phyloP scores from a whole-genome alignment of 2,329 filamentous ascomycete genomes.

The Aspergillus melleus region DNA sequence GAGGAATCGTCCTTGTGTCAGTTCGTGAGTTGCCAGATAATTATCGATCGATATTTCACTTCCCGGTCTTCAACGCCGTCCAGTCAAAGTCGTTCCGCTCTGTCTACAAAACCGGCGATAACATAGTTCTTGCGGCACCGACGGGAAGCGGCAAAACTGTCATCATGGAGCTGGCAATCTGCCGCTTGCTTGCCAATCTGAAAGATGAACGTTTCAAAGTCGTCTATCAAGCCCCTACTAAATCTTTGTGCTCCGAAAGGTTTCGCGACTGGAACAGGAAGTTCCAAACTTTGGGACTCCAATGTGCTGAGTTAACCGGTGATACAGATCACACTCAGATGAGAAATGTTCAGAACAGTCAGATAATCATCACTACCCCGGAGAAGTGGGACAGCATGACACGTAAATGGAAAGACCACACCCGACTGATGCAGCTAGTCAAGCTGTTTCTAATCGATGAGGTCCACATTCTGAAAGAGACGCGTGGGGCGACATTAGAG shows the following conservation, averaged over 20 bases:
- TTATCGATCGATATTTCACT: conserved; percentile 69
- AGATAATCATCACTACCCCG: conserved; percentile 82
- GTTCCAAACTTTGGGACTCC: conserved; percentile 66
- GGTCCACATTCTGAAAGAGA: conserved; percentile 81
- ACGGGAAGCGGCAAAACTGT: conserved; percentile 86
- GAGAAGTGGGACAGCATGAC: conserved; percentile 94
- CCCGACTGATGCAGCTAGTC: conserved; percentile 70
- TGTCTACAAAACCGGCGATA: conserved; percentile 68
- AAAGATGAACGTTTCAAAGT: conserved; percentile 69
- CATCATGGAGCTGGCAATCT: conserved; percentile 79
- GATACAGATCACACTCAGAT: conserved; percentile 71
- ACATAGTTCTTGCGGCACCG: conserved; percentile 76
- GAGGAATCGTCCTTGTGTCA: conserved; percentile 62
- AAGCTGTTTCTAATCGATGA: conserved; percentile 84
- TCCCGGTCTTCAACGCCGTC: conserved; percentile 74
- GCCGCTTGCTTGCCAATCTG: conserved; percentile 62
- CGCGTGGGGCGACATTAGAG: conserved; percentile 76
- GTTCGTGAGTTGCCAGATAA: conserved; percentile 66
- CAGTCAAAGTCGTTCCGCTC: conserved; percentile 75
- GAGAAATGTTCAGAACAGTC: conserved; percentile 68
- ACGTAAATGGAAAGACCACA: conserved; percentile 80
- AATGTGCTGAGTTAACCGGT: conserved; percentile 76
- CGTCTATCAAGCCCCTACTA: conserved; percentile 82
- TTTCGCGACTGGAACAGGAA: conserved; percentile 76
- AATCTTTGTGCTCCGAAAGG: conserved; percentile 76